Evolutionary conservation across 2,329 filamentous ascomycete species (phyloP), one percentile per base, ranked within the genome.

Genomic region (Exophiala aquamarina): DNA sequence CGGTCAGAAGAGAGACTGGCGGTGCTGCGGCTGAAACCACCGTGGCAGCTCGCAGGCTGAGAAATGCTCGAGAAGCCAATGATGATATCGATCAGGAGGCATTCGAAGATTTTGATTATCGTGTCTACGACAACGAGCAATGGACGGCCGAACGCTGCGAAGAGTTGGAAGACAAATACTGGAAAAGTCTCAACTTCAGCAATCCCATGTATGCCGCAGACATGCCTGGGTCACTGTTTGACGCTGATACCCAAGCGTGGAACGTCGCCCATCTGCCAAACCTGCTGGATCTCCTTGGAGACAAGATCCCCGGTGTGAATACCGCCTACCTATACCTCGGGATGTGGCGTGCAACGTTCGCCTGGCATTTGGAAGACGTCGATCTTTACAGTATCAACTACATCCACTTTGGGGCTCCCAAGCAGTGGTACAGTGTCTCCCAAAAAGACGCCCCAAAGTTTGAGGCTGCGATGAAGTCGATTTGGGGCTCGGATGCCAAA

Each of bases 361-460:
- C 93, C 7, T 98, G 93, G 93, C 93, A 98, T 78, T 73, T 98
- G 43, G 93, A 98, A 66, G 93, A 98, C 65, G 92, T 98, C 33
- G 93, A 98, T 71, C 80, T 98, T 3, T 98, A 98, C 81, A 97
- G 91, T 66, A 98, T 98, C 77, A 98, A 98, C 72, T 98, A 96
- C 67, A 90, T 98, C 50, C 93, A 98, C 64, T 98, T 98, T 66
- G 93, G 93, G 44, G 93, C 93, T 1, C 93, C 93, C 0, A 98
- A 98, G 70, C 93, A 98, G 67, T 98, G 93, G 93, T 98, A 98
- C 71, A 96, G 91, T 68, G 97, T 98, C 57, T 95, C 92, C 1
- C 94, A 97, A 66, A 87, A 88, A 56, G 93, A 98, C 65, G 90
- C 92, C 11, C 83, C 90, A 41, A 85, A 87, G 13, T 98, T 98